Evolutionary conservation across 257 asterid species (phyloP).

Genomic region (Buddleja alternifolia): DNA sequence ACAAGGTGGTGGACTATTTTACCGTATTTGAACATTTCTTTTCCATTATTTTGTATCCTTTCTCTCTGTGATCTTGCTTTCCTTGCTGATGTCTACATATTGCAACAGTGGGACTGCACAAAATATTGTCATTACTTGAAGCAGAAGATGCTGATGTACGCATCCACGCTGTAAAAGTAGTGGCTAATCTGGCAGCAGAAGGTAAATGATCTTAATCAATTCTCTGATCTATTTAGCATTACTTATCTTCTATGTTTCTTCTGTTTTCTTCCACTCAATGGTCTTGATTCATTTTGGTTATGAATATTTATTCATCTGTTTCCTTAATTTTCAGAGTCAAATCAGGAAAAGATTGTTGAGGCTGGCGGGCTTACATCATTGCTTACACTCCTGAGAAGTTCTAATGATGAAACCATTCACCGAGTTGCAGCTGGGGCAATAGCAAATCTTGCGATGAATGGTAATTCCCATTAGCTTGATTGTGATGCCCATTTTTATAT

Average conservation of each 20-base stretch:
- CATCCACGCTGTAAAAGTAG: conserved; percentile 93
- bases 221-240: background rate
- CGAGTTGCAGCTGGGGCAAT: conserved; percentile 94
- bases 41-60: background rate
- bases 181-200: conserved; percentile 95
- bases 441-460: conserved; percentile 94
- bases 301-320: conserved; percentile 1
- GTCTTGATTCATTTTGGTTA: conserved; percentile 5
- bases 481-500: background rate
- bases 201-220: conserved; percentile 46
- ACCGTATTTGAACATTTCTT: background rate
- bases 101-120: conserved; percentile 82
- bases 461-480: conserved; percentile 41
- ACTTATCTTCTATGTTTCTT: background rate
- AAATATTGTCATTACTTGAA: conserved; percentile 82
- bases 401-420: conserved; percentile 72
- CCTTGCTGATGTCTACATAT: conserved; percentile 18
- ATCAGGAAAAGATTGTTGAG: conserved; percentile 81
- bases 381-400: conserved; percentile 67
- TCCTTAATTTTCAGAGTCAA: conserved; percentile 57
- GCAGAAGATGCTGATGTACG: conserved; percentile 87
- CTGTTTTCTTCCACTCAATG: background rate
- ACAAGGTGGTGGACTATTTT: conserved; percentile 60
- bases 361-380: conserved; percentile 87
- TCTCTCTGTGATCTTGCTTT: conserved; percentile 18